Conservation (phyloP, 2,329 filamentous ascomycete species). For the Ascochyta fabae region DNA sequence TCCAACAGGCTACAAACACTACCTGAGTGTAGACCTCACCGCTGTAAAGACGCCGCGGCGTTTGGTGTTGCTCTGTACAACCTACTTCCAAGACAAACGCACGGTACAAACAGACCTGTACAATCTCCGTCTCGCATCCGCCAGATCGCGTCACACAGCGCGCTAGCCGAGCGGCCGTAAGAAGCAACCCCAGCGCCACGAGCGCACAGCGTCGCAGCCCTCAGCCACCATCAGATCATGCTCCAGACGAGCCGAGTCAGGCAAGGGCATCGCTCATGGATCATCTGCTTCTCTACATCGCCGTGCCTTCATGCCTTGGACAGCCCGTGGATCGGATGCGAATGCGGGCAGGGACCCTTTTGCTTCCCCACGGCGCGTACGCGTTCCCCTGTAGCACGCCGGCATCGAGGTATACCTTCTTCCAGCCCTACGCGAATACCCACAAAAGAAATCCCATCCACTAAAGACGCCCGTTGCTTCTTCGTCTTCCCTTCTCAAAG, state of each 20-base stretch:
- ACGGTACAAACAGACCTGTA: background rate
- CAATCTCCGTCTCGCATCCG: constrained; percentile 26
- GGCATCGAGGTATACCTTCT: background rate
- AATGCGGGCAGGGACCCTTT: background rate
- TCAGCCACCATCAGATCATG: constrained; percentile 11
- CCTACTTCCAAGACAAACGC: background rate
- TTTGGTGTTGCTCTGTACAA: constrained; percentile 33
- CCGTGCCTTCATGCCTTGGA: background rate
- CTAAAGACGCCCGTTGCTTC: background rate
- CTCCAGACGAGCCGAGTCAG: background rate
- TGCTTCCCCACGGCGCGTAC: constrained; percentile 5
- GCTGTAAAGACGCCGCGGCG: constrained; percentile 14
- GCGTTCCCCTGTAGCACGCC: constrained; percentile 7
- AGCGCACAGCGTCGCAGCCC: constrained; percentile 3
- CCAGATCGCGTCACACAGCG: constrained; percentile 30
- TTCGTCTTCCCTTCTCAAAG: background rate
- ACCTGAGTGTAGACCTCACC: background rate
- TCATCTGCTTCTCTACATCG: background rate
- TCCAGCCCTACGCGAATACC: constrained; percentile 1
- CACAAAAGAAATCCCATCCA: background rate
- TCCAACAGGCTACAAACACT: no score
- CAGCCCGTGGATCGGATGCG: background rate
- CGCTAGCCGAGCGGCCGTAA: constrained; percentile 3
- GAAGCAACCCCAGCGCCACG: constrained; percentile 7
- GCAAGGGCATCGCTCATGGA: background rate